Evolutionary conservation across 1,284 basidiomycete species (phyloP).

Genomic region (Anthracocystis panici-leucophaei): DNA sequence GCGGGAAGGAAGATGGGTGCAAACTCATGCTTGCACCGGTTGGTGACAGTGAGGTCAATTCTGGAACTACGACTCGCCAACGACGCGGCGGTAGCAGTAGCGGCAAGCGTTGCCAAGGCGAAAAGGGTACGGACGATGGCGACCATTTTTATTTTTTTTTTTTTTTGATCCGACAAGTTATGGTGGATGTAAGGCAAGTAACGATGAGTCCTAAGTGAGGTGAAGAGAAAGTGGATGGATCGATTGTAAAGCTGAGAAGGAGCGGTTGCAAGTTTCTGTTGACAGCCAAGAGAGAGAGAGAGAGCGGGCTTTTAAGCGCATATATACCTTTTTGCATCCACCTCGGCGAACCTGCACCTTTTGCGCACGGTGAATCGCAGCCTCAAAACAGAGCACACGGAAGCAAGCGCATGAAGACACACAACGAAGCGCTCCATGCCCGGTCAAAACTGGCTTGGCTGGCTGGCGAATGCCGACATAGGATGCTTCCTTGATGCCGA

Average conservation of each 20-base stretch:
- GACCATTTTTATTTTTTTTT: conserved; percentile 35
- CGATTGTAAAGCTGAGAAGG: neutral
- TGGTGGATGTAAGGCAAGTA: conserved; percentile 4
- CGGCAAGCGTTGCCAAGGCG: conserved; percentile 21
- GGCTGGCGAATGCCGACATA: too few species aligned
- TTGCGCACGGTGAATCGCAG: too few species aligned
- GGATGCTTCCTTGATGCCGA: too few species aligned
- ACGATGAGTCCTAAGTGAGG: neutral
- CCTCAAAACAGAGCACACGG: too few species aligned
- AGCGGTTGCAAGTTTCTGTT: neutral
- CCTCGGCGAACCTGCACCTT: too few species aligned
- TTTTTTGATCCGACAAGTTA: neutral
- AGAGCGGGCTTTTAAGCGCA: too few species aligned
- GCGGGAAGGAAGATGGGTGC: conserved; percentile 46
- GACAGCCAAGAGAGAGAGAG: too few species aligned
- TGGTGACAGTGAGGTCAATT: conserved; percentile 45
- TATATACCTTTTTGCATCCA: too few species aligned
- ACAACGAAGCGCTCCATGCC: too few species aligned
- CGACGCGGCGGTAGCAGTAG: conserved; percentile 21
- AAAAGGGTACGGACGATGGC: conserved; percentile 31
- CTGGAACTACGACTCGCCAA: conserved; percentile 37
- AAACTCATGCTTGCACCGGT: conserved; percentile 50
- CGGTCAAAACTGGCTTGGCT: too few species aligned
- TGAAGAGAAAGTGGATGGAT: neutral
- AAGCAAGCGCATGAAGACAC: too few species aligned